phyloP scores from a whole-genome alignment of 176 grass and related monocot genomes.

The Oryza officinalis region DNA sequence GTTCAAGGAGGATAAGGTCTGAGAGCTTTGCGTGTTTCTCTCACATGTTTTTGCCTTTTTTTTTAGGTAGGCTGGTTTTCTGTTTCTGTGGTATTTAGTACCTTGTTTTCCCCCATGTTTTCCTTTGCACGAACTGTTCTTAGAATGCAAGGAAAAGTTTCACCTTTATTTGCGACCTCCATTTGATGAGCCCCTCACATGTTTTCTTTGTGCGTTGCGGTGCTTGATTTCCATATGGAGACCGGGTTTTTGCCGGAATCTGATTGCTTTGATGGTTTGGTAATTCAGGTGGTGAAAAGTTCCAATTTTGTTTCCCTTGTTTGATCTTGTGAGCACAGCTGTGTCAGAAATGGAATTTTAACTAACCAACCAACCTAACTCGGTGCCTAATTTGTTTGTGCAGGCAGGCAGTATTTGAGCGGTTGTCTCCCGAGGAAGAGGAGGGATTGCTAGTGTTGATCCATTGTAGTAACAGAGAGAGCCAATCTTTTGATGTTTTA shows the following conservation, averaged over 20 bases:
- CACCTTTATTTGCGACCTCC: conserved; percentile 4
- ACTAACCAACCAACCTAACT: conserved; percentile 33
- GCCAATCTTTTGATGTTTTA: conserved; percentile 41
- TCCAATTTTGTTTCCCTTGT: conserved; percentile 16
- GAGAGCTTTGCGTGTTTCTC: conserved; percentile 48
- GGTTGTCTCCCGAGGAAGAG: background rate
- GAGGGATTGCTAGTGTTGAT: conserved; percentile 9
- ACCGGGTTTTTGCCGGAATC: background rate
- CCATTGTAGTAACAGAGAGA: background rate
- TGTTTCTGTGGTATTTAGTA: background rate
- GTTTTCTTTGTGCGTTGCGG: background rate
- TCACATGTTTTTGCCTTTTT: conserved; percentile 38
- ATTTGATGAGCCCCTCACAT: background rate
- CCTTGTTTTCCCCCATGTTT: background rate
- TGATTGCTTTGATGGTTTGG: conserved; percentile 21
- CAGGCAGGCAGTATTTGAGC: conserved; percentile 30
- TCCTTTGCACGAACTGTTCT: conserved; percentile 8
- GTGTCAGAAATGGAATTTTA: conserved; percentile 25
- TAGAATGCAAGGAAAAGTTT: background rate
- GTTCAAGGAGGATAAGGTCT: conserved; percentile 34
- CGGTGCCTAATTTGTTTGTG: conserved; percentile 41
- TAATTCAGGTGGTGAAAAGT: conserved; percentile 34
- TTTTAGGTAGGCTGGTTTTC: conserved; percentile 25
- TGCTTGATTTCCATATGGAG: background rate
- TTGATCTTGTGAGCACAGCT: conserved; percentile 10